These are phyloP conservation scores for Aspergillus novofumigatus DNA, from an alignment of 2,329 filamentous ascomycete species.

Conservation along the genomic window DNA sequence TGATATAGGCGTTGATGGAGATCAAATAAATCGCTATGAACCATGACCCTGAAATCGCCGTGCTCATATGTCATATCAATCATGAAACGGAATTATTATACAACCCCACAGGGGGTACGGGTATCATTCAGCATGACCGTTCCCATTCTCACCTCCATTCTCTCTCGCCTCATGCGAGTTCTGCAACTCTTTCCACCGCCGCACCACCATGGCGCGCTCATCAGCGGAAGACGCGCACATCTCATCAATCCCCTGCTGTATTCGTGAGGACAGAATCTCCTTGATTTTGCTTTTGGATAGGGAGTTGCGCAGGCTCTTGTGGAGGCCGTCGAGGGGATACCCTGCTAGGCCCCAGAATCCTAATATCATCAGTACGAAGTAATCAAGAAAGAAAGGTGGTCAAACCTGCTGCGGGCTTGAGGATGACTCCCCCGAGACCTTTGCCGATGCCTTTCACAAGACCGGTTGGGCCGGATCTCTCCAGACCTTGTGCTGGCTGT, in stretches of 20 bases:
- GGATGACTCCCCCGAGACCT: slow-evolving; percentile 72
- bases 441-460: slow-evolving; percentile 76
- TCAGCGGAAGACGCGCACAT: slow-evolving; percentile 18
- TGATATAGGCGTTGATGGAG: neutral
- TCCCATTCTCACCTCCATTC: neutral
- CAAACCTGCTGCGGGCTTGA: slow-evolving; percentile 77
- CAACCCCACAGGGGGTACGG: neutral
- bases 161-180: neutral
- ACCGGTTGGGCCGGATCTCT: slow-evolving; percentile 62
- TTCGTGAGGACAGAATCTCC: slow-evolving; percentile 24
- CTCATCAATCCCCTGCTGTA: slow-evolving; percentile 26
- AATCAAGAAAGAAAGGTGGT: neutral
- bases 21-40: neutral
- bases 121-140: neutral
- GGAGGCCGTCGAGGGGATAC: slow-evolving; percentile 29
- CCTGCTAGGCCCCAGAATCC: slow-evolving; percentile 28
- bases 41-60: neutral
- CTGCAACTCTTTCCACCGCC: slow-evolving; percentile 15
- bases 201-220: slow-evolving; percentile 19
- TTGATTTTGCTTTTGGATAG: slow-evolving; percentile 22
- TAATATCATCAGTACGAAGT: slow-evolving; percentile 4
- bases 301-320: slow-evolving; percentile 27
- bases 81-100: neutral
- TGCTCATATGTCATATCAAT: neutral
- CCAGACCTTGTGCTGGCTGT: slow-evolving; percentile 67